Base-by-base conservation (phyloP, 2,329 filamentous ascomycete species). In the Diaporthe helianthi region DNA sequence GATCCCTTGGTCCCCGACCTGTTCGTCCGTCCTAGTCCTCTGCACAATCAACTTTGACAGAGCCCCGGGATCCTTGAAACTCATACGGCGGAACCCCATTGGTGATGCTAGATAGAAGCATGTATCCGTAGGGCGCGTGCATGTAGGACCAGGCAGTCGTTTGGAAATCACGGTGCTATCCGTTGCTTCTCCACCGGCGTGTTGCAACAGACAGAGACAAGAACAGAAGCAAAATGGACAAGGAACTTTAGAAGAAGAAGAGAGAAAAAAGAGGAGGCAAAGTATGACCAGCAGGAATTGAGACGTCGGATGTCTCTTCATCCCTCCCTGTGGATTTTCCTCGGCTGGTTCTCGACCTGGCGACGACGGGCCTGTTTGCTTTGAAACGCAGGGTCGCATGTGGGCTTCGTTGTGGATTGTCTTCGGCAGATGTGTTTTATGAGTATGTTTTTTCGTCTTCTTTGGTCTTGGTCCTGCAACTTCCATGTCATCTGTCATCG, bases 301-400 rank as follows among this genome's bases (percentile, higher is more conserved):
- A 61, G 41, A 61, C 58, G 41, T 15, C 58, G 58, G 58, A 47
- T 61, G 58, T 61, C 58, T 61, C 58, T 44, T n/a, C 55, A 7
- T 46, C 19, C 19, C 19, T 22, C 19, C 12, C 24, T 9, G n/a
- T 47, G 44, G 41, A 22, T 33, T 17, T 47, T 24, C 41, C 58
- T 61, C 58, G 26, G 26, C 41, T 60, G 36, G 31, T 29, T 44
- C n/a, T 29, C 44, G 54, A n/a, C 58, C 58, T 9, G n/a, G 24
- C 12, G 7, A 31, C 24, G 7, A 31, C 24, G n/a, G 24, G 24
- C 41, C 41, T 61, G 58, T 29, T 41, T 61, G 58, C 47, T 61
- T 61, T 61, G 58, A 61, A 61, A 61, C 58, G 26, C 58, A 61
- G 58, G 38, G 24, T 33, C 33, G 55, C 58, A 13, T 38, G 36